Evolutionary conservation across 306 rosid species (phyloP).

Genomic region (Sicyos baderoa): DNA sequence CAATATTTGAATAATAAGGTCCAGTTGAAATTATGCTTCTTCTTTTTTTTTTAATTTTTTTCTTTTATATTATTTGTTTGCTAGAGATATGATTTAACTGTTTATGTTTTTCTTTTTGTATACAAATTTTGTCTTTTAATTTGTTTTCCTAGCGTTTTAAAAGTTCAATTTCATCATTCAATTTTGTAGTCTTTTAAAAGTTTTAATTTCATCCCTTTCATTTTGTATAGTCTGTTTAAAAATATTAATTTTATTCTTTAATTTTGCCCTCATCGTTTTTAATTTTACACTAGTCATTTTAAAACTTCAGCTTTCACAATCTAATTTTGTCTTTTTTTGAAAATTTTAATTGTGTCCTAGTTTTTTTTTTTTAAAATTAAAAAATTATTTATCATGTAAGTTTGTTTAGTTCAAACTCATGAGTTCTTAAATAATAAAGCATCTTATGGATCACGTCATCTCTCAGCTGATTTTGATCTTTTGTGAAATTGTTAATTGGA

Average conservation of each 20-base stretch:
- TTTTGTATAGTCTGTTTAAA: not conserved
- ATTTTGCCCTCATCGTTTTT: not conserved
- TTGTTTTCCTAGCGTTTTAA: not conserved
- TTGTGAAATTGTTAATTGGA: not conserved
- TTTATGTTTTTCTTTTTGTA: not conserved
- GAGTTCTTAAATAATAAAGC: too few relatives aligned
- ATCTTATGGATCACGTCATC: not conserved
- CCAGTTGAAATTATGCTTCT: too few relatives aligned
- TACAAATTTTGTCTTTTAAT: not conserved
- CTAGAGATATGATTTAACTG: not conserved
- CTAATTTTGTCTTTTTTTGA: too few relatives aligned
- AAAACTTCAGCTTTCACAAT: too few relatives aligned
- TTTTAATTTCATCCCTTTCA: not conserved
- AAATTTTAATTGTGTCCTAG: not conserved
- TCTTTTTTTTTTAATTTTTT: too few relatives aligned
- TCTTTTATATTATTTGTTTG: not conserved
- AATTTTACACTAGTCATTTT: not conserved
- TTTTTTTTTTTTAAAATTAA: not conserved
- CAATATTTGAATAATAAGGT: too few relatives aligned
- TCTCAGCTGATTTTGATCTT: not conserved
- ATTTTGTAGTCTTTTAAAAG: not conserved
- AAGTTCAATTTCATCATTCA: not conserved
- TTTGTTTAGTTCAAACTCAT: too few relatives aligned
- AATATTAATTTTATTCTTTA: not conserved
- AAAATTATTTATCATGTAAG: too few relatives aligned